Base-by-base conservation (phyloP, 2,329 filamentous ascomycete genomes). In the Coniochaeta prunicola region DNA sequence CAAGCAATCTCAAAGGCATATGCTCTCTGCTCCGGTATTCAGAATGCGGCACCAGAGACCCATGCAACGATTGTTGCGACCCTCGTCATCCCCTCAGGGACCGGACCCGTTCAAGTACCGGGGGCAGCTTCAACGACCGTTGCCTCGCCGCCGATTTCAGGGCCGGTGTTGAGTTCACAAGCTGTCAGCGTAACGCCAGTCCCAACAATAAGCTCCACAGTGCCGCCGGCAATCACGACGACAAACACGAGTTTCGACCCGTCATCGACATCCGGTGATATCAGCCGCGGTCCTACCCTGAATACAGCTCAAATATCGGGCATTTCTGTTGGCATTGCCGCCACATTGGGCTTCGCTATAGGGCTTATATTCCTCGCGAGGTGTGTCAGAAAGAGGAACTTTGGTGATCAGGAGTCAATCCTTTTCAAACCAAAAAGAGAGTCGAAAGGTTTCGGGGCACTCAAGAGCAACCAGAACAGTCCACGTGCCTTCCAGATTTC, bases 41-140 rank as follows among this genome's bases (percentile, higher is more conserved):
- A 71, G 2, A 72, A 71, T 56, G 83, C 85, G 6, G 72, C 81
- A 31, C 71, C 76, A n/a, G 81, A 81, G 57, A 88, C 85, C 6
- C 83, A 86, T 67, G 68, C 73, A 21, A 80, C 79, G 24, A 78
- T 88, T 56, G 81, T 81, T 30, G 84, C 83, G 24, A 86, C 84
- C 0, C 66, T 86, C 28, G 68, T 81, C 28, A 60, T 77, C 12
- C 68, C 71, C 15, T 69, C 73, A 15, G 71, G 68, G 24, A 69
- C 71, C 6, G 71, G 70, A 4, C 67, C 73, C n/a, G 65, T 76
- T 7, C 42, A 72, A 8, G 64, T 68, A 10, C 67, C 64, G n/a
- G 64, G 64, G 6, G 53, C 59, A 13, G 61, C 59, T 21, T 42
- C 57, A 31, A 64, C 60, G 12, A 58, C 34, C 26, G 36, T 30